Base-by-base conservation (phyloP, 2,329 filamentous ascomycete species). In the Phaeosphaeria sp. region DNA sequence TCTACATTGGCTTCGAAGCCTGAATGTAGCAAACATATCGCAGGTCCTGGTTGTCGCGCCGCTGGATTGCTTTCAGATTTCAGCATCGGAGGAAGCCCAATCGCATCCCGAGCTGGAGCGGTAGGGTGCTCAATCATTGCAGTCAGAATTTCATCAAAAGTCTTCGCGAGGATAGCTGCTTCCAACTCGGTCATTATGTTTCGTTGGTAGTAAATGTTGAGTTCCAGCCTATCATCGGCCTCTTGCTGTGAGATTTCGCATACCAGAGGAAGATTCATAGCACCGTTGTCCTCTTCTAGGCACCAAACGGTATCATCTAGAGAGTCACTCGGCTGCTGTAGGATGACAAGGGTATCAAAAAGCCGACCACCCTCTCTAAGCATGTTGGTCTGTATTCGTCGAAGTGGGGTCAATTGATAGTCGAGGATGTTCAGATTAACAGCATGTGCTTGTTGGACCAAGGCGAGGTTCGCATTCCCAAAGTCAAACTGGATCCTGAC, bases 341-440 rank as follows among this genome's bases (percentile, higher is more conserved):
- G 80, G 49, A 97, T 85, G 17, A 97, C 80, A 27, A 97, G 78
- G 1, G 90, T 91, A 71, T 96, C 91, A 72, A 97, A 97, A 0
- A 97, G 79, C 13, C 82, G 82, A 18, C 77, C 77, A 1, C 83
- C 82, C 56, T 83, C 72, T 55, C 75, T 57, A 61, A 78, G 67
- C 69, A 80, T 63, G 65, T 81, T 77, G 1, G 78, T 79, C 66
- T 94, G 92, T 15, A 96, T 87, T 0, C 83, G 84, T 22, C 93
- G 85, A 23, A 96, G 77, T 1, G 92, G 86, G 0, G 89, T 91
- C 50, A 96, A 85, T 62, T 97, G 92, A 65, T 89, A 89, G 0
- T 83, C 80, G 18, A 94, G 67, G 1, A 88, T 77, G 0, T 88
- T 81, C 0, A 85, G 78, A 68, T 91, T 93, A 23, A 86, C 72